Conservation (phyloP, 768 basidiomycete species). For the Tephrocybe sp. region DNA sequence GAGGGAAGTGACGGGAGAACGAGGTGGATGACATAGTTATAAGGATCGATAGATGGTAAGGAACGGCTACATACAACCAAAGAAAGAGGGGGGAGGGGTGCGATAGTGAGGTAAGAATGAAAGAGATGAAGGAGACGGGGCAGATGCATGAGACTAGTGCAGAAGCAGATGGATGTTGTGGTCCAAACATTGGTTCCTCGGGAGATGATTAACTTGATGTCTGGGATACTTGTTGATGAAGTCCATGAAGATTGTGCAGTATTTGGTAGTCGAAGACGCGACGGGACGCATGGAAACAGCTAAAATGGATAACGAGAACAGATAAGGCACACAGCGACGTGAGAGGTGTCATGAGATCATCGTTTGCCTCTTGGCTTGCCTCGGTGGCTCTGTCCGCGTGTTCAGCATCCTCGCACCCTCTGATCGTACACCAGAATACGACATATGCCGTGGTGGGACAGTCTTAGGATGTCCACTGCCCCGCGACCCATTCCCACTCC, state of each 20-base stretch:
- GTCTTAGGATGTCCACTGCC: conserved; percentile 2
- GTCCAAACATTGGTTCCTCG: not conserved
- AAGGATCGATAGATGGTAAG: conserved; percentile 1
- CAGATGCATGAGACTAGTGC: conserved; percentile 5
- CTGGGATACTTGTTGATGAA: conserved; percentile 1
- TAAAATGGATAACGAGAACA: not conserved
- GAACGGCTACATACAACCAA: conserved; percentile 13
- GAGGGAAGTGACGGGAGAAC: not conserved
- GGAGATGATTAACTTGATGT: conserved; percentile 1
- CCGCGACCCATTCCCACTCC: conserved; percentile 1
- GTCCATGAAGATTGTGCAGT: conserved; percentile 8
- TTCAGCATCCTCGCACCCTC: conserved; percentile 13
- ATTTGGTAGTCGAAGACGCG: not conserved
- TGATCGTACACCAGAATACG: conserved; percentile 12
- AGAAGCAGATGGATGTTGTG: conserved; percentile 3
- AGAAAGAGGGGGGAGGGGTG: not conserved
- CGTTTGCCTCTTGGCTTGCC: conserved; percentile 14
- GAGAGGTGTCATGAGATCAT: conserved; percentile 8
- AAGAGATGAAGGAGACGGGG: not conserved
- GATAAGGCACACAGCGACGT: not conserved
- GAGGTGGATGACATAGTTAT: not conserved
- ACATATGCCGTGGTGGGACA: conserved; percentile 11
- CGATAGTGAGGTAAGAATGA: not conserved
- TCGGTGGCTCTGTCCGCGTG: conserved; percentile 10
- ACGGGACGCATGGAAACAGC: not conserved